phyloP scores from a whole-genome alignment of 495 filamentous ascomycete species.

The Neurospora sp. region DNA sequence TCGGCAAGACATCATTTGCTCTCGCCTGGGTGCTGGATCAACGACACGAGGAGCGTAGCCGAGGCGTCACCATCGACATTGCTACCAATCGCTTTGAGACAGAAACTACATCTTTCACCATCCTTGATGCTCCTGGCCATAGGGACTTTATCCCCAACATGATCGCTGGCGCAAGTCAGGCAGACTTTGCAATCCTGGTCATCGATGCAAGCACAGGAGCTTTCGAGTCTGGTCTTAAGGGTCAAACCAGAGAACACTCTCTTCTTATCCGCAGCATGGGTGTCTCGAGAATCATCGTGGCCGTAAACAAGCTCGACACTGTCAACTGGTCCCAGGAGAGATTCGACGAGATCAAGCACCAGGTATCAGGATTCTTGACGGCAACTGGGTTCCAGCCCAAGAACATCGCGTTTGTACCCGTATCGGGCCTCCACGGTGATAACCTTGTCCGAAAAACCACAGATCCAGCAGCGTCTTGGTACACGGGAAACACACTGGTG shows the following conservation, averaged over 20 bases:
- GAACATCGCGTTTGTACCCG: constrained; percentile 77
- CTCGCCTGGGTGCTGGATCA: constrained; percentile 95
- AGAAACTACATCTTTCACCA: constrained; percentile 74
- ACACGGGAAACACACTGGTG: constrained; percentile 65
- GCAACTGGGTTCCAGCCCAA: constrained; percentile 69
- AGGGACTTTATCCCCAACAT: constrained; percentile 96
- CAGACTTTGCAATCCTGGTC: constrained; percentile 91
- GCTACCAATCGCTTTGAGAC: constrained; percentile 92
- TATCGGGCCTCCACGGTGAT: constrained; percentile 78
- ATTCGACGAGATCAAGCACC: constrained; percentile 76
- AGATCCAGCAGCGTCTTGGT: constrained; percentile 58
- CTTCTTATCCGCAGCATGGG: constrained; percentile 87
- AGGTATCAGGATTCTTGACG: constrained; percentile 71
- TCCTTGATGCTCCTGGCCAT: constrained; percentile 91
- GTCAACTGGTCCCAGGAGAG: constrained; percentile 69
- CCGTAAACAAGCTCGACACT: constrained; percentile 89
- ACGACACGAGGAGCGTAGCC: constrained; percentile 69
- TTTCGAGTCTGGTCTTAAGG: constrained; percentile 86
- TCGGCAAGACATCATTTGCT: constrained; percentile 91
- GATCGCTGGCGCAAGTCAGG: constrained; percentile 93
- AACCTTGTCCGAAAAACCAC: constrained; percentile 60
- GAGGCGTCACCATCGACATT: constrained; percentile 96
- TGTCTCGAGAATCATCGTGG: constrained; percentile 75
- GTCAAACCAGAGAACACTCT: constrained; percentile 91
- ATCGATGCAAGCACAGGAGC: constrained; percentile 81